phyloP scores from a whole-genome alignment of 352 stramenopile species.

The Pythium biforme region DNA sequence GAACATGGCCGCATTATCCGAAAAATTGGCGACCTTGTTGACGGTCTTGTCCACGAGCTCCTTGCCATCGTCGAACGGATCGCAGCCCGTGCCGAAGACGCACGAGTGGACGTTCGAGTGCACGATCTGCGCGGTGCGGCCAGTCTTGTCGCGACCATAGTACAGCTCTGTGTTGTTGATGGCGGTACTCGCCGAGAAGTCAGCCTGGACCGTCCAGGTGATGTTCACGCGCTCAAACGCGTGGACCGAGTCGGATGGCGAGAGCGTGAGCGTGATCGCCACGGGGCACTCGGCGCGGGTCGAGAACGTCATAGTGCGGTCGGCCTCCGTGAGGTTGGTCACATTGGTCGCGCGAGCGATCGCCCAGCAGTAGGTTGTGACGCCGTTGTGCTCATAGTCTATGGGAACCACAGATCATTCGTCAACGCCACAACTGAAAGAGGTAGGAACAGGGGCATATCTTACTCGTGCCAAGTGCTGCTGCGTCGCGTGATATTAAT shows the following conservation, averaged over 20 bases:
- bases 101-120: constrained; percentile 35
- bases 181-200: constrained; percentile 19
- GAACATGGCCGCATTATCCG: constrained; percentile 22
- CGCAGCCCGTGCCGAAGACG: constrained; percentile 31
- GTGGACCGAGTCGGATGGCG: constrained; percentile 3
- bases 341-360: constrained; percentile 24
- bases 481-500: no score
- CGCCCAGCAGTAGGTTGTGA: constrained; percentile 33
- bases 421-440: no score
- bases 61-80: constrained; percentile 31
- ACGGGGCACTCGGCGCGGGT: constrained; percentile 24
- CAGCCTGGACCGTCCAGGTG: constrained; percentile 24
- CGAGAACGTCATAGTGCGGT: constrained; percentile 11
- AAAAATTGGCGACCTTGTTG: constrained; percentile 31
- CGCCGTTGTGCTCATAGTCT: constrained; percentile 31
- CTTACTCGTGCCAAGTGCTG: constrained; percentile 18
- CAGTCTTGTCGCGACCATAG: constrained; percentile 16
- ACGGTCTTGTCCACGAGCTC: constrained; percentile 32
- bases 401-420: no score
- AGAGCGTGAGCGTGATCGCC: constrained; percentile 19
- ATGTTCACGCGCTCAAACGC: constrained; percentile 24
- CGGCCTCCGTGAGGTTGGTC: constrained; percentile 26
- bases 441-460: no score
- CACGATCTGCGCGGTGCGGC: constrained; percentile 25
- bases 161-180: constrained; percentile 30